These are phyloP conservation scores for Xylaria sp. DNA, from an alignment of 2,329 filamentous ascomycete species.

Conservation along the genomic window DNA sequence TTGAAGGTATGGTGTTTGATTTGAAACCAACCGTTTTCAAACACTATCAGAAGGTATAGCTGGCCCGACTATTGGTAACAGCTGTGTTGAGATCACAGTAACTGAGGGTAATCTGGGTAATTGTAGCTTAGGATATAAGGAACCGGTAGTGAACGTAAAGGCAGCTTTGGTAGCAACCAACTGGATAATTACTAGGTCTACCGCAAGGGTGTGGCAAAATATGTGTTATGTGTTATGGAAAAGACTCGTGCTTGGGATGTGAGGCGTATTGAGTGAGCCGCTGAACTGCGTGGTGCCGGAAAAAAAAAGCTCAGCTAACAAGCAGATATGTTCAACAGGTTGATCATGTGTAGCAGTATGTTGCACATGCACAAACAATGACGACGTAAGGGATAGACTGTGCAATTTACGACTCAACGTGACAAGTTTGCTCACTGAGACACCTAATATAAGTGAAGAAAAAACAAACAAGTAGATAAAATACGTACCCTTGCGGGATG, in stretches of 20 bases:
- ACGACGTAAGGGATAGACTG: not conserved
- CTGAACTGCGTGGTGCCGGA: not conserved
- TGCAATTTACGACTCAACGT: not conserved
- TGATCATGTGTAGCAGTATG: not conserved
- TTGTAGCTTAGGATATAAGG: not conserved
- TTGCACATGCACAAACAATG: not conserved
- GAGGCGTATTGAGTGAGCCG: not conserved
- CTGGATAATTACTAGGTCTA: not conserved
- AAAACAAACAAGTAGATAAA: slow-evolving; percentile 22
- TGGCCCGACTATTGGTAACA: too few species aligned
- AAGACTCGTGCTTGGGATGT: not conserved
- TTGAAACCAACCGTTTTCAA: slow-evolving; percentile 26
- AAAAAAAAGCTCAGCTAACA: slow-evolving; percentile 12
- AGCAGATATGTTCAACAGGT: not conserved
- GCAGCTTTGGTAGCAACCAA: not conserved
- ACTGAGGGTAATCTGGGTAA: not conserved
- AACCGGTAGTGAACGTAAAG: not conserved
- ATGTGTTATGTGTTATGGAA: slow-evolving; percentile 7
- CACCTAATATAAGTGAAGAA: slow-evolving; percentile 2
- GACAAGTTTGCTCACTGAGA: not conserved
- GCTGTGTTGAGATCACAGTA: not conserved
- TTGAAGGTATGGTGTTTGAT: slow-evolving; percentile 40
- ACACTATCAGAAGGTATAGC: slow-evolving; percentile 27
- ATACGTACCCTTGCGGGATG: slow-evolving; percentile 74
- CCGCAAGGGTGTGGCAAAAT: not conserved